phyloP scores from a whole-genome alignment of 208 protist genomes.

The Leishmania amazonensis region DNA sequence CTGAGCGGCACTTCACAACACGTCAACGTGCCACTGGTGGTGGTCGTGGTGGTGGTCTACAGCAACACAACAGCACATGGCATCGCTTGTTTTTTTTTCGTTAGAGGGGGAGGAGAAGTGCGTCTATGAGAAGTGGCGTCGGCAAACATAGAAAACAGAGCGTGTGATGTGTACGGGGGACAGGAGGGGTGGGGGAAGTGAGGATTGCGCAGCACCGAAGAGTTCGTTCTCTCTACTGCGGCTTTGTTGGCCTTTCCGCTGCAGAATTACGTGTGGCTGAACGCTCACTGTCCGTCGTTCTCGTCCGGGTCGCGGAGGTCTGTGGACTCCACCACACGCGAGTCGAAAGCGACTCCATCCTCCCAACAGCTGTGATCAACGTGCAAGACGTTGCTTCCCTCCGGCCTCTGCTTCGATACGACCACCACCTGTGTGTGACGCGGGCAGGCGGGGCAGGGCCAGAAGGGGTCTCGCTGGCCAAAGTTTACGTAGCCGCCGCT shows the following conservation, averaged over 20 bases:
- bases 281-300: slow-evolving; percentile 51
- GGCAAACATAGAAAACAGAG: background rate
- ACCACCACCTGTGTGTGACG: slow-evolving; percentile 81
- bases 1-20: background rate
- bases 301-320: slow-evolving; percentile 89
- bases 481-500: slow-evolving; percentile 87
- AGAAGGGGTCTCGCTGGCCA: slow-evolving; percentile 79
- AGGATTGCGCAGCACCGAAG: background rate
- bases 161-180: background rate
- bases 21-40: background rate
- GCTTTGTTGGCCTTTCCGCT: background rate
- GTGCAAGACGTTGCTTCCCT: slow-evolving; percentile 34
- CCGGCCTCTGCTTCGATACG: slow-evolving; percentile 14
- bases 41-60: background rate
- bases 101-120: background rate
- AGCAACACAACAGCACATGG: background rate
- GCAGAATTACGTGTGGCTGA: background rate
- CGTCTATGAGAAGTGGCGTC: background rate
- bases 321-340: slow-evolving; percentile 65
- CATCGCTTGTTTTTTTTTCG: background rate
- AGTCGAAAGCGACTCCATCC: slow-evolving; percentile 85
- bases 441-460: slow-evolving; percentile 83
- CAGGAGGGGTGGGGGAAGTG: background rate
- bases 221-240: too few species aligned
- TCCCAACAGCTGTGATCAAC: slow-evolving; percentile 72